Evolutionary conservation across 2,329 filamentous ascomycete species (phyloP), one percentile per base, ranked within the genome.

Genomic region (Aurifilum marmelostoma): DNA sequence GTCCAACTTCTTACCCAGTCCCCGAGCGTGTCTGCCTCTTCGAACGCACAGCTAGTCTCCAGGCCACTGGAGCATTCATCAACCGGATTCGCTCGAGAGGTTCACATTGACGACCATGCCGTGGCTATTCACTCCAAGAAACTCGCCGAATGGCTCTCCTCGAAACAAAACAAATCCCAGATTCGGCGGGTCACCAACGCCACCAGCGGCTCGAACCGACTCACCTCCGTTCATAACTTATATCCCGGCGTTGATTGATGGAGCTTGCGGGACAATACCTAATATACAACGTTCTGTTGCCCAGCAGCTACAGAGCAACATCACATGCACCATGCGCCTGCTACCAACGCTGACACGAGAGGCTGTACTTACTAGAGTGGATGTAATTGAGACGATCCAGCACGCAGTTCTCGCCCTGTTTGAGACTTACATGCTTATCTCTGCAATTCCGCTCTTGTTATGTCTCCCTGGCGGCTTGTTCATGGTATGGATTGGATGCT

Each of bases 231-330:
- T 73, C 3, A 69, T 79, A 27, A 78, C 75, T 0, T 80, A 78
- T 71, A 76, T 80, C 63, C 78, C 79, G 21, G 75, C 79, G 0
- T 74, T 80, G 8, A 77, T 78, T 68, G 79, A 80, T 64, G 76
- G 77, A 2, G 76, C 78, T 0, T 77, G 76, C 65, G 77, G 78
- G 16, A 80, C 78, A 1, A 72, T 74, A 11, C 77, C 77, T 0
- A 74, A 75, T 21, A 71, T 71, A 7, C 75, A 75, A 69, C 72
- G 74, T 43, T 73, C 74, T 1, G 64, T 73, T 3, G 60, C 69
- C 63, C 27, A 71, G 18, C 68, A 75, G 62, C 60, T 77, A 41
- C 70, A 73, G 8, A 70, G 72, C n/a, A 76, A 78, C 43, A 50
- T 74, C 27, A 58, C 67, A 24, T 34, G 64, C 3, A 69, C 70